These are phyloP conservation scores for Pleochaeta shiraiana DNA, from an alignment of 2,329 filamentous ascomycete genomes.

Conservation along the genomic window DNA sequence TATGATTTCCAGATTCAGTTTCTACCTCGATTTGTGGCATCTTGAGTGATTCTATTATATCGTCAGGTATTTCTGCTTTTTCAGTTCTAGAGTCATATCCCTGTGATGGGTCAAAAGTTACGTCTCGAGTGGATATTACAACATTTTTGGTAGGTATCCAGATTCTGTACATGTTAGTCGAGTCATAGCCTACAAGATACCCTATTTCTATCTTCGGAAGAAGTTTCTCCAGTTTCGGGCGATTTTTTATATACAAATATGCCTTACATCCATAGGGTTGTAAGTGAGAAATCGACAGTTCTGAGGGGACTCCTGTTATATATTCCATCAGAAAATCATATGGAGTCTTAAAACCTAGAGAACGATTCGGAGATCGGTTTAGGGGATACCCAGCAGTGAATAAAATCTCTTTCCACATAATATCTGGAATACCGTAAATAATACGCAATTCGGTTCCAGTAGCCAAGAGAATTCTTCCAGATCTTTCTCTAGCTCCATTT, in stretches of 20 bases:
- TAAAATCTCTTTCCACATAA: not conserved
- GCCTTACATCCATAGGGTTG: not conserved
- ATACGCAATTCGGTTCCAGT: not conserved
- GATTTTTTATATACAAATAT: not conserved
- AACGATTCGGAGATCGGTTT: not conserved
- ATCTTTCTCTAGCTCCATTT: not conserved
- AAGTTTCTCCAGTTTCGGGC: not conserved
- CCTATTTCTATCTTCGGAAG: not conserved
- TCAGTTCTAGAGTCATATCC: not conserved
- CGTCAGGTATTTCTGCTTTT: not conserved
- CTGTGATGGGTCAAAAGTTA: not conserved
- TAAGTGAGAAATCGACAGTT: not conserved
- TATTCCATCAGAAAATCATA: not conserved
- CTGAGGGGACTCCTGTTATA: not conserved
- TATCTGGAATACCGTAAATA: not conserved
- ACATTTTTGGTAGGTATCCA: not conserved
- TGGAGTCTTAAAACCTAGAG: not conserved
- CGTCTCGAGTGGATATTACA: not conserved
- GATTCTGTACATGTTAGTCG: not conserved
- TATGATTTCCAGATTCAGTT: not conserved
- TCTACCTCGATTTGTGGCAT: not conserved
- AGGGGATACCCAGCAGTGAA: not conserved
- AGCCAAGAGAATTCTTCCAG: not conserved
- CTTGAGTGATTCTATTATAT: not conserved
- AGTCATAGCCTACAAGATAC: constrained; percentile 3